Percentiles rank a stretch among this genome's conserved stretches.
Conservation (phyloP, 2,329 filamentous ascomycete species). For the Paracoccidioides lutzii region DNA sequence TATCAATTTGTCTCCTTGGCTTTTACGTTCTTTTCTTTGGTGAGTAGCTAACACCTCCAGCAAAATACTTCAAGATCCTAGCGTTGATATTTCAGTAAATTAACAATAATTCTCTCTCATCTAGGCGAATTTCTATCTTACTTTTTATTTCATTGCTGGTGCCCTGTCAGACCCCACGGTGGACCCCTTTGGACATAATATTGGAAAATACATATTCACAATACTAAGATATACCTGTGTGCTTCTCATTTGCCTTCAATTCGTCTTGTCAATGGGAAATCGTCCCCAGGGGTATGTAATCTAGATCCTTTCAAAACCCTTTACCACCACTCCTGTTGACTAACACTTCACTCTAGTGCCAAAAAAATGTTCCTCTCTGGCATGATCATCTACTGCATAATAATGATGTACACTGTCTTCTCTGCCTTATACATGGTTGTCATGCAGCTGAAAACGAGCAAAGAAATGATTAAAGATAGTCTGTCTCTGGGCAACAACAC, state of each 20-base stretch:
- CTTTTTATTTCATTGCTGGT: conserved; percentile 95
- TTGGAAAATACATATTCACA: conserved; percentile 74
- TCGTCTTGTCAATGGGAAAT: conserved; percentile 93
- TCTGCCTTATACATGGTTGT: conserved; percentile 80
- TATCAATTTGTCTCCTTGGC: conserved; percentile 87
- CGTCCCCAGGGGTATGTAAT: conserved; percentile 63
- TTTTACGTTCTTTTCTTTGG: conserved; percentile 93
- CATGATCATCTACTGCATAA: conserved; percentile 81
- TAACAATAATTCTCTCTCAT: neutral
- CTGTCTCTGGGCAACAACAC: conserved; percentile 67
- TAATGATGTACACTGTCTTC: conserved; percentile 94
- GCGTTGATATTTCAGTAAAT: too few species aligned
- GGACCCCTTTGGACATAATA: conserved; percentile 83
- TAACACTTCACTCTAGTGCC: conserved; percentile 34
- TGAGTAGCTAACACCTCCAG: conserved; percentile 14
- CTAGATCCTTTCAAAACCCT: conserved; percentile 5
- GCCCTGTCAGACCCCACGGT: conserved; percentile 65
- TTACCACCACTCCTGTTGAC: neutral
- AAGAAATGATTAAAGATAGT: conserved; percentile 28
- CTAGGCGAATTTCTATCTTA: conserved; percentile 90
- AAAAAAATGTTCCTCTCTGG: conserved; percentile 78
- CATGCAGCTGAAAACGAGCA: conserved; percentile 52
- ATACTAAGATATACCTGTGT: conserved; percentile 75
- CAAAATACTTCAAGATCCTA: neutral
- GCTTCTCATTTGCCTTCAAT: conserved; percentile 83